Evolutionary conservation across 1,284 basidiomycete genomes (phyloP).

Genomic region (Tilletia caries): DNA sequence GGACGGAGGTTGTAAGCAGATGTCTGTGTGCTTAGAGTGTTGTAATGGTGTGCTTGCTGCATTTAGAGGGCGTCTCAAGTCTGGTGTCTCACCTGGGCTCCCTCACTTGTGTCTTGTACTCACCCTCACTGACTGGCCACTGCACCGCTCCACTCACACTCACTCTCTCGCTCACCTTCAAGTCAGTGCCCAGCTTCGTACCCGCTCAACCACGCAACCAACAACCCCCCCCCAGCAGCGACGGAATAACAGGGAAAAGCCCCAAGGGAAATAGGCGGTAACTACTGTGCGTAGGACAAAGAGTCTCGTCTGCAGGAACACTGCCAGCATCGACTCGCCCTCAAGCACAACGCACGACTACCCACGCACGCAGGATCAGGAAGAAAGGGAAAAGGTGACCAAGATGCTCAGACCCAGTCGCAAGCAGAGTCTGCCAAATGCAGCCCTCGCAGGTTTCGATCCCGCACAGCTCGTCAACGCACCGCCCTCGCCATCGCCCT

Average conservation of each 20-base stretch:
- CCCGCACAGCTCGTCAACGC: neutral
- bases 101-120: neutral
- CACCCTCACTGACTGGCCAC: no score
- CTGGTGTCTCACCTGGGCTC: neutral
- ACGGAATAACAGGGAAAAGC: no score
- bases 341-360: neutral
- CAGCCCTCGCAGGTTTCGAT: neutral
- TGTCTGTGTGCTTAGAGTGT: no score
- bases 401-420: neutral
- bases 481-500: slow-evolving; percentile 3
- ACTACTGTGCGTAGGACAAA: no score
- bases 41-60: neutral
- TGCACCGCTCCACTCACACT: no score
- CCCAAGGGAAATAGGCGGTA: no score
- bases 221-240: no score
- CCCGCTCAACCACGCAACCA: no score
- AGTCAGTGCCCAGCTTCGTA: neutral
- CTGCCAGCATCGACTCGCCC: no score
- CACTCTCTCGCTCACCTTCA: no score
- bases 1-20: no score
- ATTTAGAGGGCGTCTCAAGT: neutral
- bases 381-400: neutral
- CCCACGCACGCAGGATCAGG: neutral
- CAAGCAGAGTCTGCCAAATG: neutral
- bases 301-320: no score